Evolutionary conservation across 768 basidiomycete species (phyloP).

Genomic region (Calocera viscosa): DNA sequence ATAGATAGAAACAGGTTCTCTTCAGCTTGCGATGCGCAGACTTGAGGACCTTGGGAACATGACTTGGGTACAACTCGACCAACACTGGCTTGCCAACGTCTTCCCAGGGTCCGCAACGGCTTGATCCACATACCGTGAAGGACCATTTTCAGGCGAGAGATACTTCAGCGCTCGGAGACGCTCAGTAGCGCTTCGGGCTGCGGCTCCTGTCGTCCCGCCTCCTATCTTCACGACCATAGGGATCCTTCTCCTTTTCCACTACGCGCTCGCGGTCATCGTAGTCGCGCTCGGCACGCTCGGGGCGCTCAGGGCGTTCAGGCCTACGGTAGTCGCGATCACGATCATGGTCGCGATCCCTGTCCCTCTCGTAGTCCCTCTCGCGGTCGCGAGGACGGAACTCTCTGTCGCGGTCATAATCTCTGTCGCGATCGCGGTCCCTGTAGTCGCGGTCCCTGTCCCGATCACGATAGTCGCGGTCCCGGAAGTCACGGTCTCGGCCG

Average conservation of each 20-base stretch:
- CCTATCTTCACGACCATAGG: constrained; percentile 55
- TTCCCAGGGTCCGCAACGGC: neutral
- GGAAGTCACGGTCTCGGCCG: constrained; percentile 34
- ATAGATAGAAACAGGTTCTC: constrained; percentile 9
- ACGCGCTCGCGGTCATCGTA: constrained; percentile 26
- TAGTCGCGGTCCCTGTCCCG: constrained; percentile 25
- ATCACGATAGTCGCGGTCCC: constrained; percentile 14
- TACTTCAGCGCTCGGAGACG: neutral
- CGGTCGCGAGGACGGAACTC: constrained; percentile 9
- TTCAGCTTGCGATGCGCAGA: neutral
- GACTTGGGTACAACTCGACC: neutral
- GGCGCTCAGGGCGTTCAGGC: constrained; percentile 4
- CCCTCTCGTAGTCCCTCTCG: constrained; percentile 16
- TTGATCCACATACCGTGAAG: constrained; percentile 4
- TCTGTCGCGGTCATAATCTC: constrained; percentile 22
- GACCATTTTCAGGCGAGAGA: neutral
- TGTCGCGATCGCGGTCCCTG: constrained; percentile 13
- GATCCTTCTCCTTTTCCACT: constrained; percentile 30
- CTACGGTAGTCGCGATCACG: constrained; percentile 28
- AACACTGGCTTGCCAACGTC: neutral
- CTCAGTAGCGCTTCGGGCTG: constrained; percentile 6
- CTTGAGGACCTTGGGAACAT: constrained; percentile 3
- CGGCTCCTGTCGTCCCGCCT: constrained; percentile 71
- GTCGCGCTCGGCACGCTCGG: constrained; percentile 11
- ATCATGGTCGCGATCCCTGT: constrained; percentile 31